These are phyloP conservation scores for Theileria parva DNA, from an alignment of 169 alveolate species.

Conservation along the genomic window DNA sequence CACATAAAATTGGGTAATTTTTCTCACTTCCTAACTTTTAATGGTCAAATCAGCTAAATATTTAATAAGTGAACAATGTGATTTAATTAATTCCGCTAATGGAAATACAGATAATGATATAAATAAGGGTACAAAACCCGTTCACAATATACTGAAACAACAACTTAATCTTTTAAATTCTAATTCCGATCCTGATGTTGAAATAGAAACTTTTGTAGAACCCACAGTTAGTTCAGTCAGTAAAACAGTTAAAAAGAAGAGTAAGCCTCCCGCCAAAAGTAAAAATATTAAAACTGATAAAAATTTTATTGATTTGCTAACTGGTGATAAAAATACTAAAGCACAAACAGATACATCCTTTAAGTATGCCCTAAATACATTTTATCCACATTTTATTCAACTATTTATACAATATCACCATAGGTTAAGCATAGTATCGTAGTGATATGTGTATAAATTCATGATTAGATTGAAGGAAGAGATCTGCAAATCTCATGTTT, in stretches of 20 bases:
- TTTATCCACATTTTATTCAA: not conserved
- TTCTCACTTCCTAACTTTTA: not conserved
- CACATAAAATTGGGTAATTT: not conserved
- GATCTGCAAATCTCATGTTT: slow-evolving; percentile 54
- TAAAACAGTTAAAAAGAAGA: not conserved
- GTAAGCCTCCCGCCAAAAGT: not conserved
- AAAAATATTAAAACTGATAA: slow-evolving; percentile 12
- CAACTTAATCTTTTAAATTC: slow-evolving; percentile 40
- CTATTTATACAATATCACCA: not conserved
- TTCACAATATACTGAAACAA: slow-evolving; percentile 47
- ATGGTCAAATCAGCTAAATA: slow-evolving; percentile 50
- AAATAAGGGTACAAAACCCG: not conserved
- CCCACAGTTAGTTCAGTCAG: not conserved
- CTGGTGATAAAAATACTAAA: slow-evolving; percentile 44
- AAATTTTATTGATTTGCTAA: slow-evolving; percentile 53
- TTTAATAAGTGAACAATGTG: slow-evolving; percentile 55
- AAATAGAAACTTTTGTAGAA: not conserved
- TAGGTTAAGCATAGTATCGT: not conserved
- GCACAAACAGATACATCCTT: slow-evolving; percentile 31
- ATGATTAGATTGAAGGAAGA: slow-evolving; percentile 44
- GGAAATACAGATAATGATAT: slow-evolving; percentile 4
- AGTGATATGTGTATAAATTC: not conserved
- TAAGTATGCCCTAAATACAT: slow-evolving; percentile 12
- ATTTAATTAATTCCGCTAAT: slow-evolving; percentile 27
- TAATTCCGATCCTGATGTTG: not conserved